Percentiles rank a stretch among this genome's conserved stretches.
Evolutionary conservation across 2,329 filamentous ascomycete genomes (phyloP).

Genomic region (Hymenoscyphus occultus): DNA sequence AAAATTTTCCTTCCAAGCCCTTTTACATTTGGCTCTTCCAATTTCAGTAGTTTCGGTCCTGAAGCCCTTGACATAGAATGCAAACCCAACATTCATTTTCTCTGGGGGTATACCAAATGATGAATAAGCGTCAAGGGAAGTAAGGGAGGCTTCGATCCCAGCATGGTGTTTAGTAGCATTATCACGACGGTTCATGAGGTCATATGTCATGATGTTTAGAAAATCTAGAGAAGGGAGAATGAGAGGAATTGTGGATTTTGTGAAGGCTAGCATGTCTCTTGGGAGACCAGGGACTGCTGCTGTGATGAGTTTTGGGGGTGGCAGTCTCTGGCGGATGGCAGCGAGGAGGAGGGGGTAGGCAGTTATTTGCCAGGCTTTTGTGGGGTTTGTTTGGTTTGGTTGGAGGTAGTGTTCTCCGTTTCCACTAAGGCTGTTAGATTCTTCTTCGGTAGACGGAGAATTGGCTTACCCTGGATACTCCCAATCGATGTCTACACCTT

Average conservation of each 20-base stretch:
- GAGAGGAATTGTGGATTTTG: slow-evolving; percentile 51
- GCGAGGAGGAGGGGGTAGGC: slow-evolving; percentile 60
- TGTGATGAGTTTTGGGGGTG: slow-evolving; percentile 56
- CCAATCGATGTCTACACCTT: slow-evolving; percentile 44
- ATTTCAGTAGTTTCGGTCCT: slow-evolving; percentile 42
- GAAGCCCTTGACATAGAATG: slow-evolving; percentile 68
- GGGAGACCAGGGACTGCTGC: slow-evolving; percentile 65
- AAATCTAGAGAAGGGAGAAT: slow-evolving; percentile 62
- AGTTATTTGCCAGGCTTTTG: slow-evolving; percentile 59
- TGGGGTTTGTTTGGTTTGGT: slow-evolving; percentile 50
- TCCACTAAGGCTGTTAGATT: slow-evolving; percentile 41
- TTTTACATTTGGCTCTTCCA: slow-evolving; percentile 28
- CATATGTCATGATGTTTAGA: slow-evolving; percentile 70
- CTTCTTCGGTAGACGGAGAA: background rate
- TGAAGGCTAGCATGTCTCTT: slow-evolving; percentile 67
- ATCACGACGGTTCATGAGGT: slow-evolving; percentile 68
- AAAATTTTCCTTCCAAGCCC: background rate
- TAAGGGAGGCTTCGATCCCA: slow-evolving; percentile 54
- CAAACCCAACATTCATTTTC: slow-evolving; percentile 61
- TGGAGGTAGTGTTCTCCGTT: slow-evolving; percentile 69
- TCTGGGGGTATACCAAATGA: slow-evolving; percentile 45
- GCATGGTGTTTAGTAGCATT: slow-evolving; percentile 62
- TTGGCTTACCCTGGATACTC: slow-evolving; percentile 48
- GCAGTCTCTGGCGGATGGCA: slow-evolving; percentile 57
- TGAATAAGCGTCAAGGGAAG: slow-evolving; percentile 58